Conservation (phyloP, 148 eudicot species). For the Dianthus caryophyllus region DNA sequence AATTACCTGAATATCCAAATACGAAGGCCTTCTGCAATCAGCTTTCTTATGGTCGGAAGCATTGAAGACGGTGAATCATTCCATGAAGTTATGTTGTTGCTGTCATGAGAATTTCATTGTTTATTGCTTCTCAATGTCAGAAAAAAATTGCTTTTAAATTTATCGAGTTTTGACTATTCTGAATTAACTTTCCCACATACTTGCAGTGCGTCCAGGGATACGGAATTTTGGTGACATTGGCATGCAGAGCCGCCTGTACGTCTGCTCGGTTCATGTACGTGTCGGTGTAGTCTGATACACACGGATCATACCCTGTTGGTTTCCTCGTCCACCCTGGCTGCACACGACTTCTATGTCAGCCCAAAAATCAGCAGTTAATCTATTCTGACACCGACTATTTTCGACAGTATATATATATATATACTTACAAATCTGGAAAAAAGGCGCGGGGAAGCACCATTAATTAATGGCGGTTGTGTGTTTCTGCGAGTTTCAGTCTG, state of each 20-base stretch:
- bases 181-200: constrained; percentile 27
- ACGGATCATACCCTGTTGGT: constrained; percentile 79
- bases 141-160: background rate
- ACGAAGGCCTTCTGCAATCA: constrained; percentile 49
- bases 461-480: constrained; percentile 20
- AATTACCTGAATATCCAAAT: constrained; percentile 73
- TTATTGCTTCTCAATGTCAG: background rate
- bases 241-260: constrained; percentile 84
- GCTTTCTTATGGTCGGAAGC: constrained; percentile 62
- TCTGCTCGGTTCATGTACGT: constrained; percentile 62
- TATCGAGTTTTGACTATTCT: background rate
- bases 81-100: constrained; percentile 53
- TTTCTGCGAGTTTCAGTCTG: constrained; percentile 19
- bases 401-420: constrained; percentile 10
- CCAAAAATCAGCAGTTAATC: background rate
- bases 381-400: background rate
- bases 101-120: constrained; percentile 12
- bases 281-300: constrained; percentile 53
- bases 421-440: constrained; percentile 32
- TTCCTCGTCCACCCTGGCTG: constrained; percentile 33
- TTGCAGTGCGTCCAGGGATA: constrained; percentile 89
- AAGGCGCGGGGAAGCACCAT: constrained; percentile 19
- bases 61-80: constrained; percentile 53
- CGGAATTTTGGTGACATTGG: constrained; percentile 66
- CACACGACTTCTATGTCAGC: background rate